These are phyloP conservation scores for Pugionium cornutum DNA, from an alignment of 345 rosid species.

Conservation along the genomic window DNA sequence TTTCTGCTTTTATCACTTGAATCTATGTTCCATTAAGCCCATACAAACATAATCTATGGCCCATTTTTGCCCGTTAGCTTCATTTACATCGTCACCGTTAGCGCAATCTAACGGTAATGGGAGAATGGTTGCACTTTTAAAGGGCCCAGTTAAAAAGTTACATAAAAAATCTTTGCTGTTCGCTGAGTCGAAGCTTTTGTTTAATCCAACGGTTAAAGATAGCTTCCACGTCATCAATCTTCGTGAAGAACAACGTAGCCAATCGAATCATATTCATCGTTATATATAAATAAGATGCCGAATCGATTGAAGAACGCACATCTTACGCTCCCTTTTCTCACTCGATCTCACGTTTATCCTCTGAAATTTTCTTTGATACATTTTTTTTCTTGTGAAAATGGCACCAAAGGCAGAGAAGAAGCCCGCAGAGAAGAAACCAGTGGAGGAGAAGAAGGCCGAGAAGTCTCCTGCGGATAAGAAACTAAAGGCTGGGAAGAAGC, in stretches of 20 bases:
- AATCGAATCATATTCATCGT: conserved; percentile 1
- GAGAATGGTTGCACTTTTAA: no score
- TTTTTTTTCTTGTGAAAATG: conserved; percentile 25
- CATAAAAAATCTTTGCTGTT: conserved; percentile 17
- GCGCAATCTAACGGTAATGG: neutral
- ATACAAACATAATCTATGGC: neutral
- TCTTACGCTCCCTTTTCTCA: neutral
- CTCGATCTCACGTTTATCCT: neutral
- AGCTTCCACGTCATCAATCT: conserved; percentile 39
- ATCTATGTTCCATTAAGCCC: neutral
- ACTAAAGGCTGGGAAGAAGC: conserved; percentile 52
- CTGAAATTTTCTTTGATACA: neutral
- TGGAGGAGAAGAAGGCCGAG: conserved; percentile 56
- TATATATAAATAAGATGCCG: conserved; percentile 27
- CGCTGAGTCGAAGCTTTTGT: neutral
- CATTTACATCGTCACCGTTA: neutral
- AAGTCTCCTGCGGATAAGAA: conserved; percentile 59
- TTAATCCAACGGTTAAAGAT: conserved; percentile 30
- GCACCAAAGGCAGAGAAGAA: conserved; percentile 52
- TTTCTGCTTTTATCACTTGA: conserved; percentile 12
- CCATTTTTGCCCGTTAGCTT: neutral
- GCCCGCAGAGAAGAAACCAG: conserved; percentile 46
- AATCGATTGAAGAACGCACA: accelerated
- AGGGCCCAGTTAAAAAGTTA: neutral
- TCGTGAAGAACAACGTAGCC: conserved; percentile 11